Percentiles rank a stretch among this genome's conserved stretches.
Conservation (phyloP, 805 yeast genomes). For the Dipodascus albidus region DNA sequence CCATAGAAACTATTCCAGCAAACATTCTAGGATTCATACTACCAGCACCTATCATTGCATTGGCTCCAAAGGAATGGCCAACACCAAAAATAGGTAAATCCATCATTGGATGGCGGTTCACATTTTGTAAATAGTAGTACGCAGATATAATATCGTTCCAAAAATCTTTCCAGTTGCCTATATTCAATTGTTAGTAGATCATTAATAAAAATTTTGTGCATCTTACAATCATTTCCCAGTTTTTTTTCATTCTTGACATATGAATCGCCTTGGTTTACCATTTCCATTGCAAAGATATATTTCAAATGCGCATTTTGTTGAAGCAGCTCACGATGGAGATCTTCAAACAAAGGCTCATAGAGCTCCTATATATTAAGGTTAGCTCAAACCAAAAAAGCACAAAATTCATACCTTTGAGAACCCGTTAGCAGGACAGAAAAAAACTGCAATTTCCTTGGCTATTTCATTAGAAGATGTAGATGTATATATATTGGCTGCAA, state of each 20-base stretch:
- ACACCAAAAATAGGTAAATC: conserved; percentile 12
- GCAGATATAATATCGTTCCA: conserved; percentile 8
- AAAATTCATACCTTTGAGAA: neutral
- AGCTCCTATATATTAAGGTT: neutral
- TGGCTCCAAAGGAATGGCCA: conserved; percentile 18
- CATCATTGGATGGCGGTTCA: conserved; percentile 7
- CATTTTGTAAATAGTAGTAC: conserved; percentile 7
- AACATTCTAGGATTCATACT: conserved; percentile 9
- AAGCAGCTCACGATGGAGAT: neutral
- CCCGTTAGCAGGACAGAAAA: conserved; percentile 1
- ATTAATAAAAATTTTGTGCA: neutral
- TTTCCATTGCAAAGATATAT: conserved; percentile 8
- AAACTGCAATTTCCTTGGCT: neutral
- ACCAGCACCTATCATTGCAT: conserved; percentile 6
- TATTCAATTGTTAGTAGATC: neutral
- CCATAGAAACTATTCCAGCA: conserved; percentile 11
- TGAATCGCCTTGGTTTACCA: conserved; percentile 14
- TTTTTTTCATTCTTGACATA: conserved; percentile 11
- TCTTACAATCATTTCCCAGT: conserved; percentile 13
- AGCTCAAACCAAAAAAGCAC: neutral
- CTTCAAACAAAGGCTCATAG: neutral
- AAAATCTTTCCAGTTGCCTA: conserved; percentile 12
- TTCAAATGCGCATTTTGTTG: conserved; percentile 5
- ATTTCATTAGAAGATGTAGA: neutral
- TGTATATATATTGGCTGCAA: neutral